phyloP scores from a whole-genome alignment of 2,329 filamentous ascomycete species.

The Sporothrix schenckii region DNA sequence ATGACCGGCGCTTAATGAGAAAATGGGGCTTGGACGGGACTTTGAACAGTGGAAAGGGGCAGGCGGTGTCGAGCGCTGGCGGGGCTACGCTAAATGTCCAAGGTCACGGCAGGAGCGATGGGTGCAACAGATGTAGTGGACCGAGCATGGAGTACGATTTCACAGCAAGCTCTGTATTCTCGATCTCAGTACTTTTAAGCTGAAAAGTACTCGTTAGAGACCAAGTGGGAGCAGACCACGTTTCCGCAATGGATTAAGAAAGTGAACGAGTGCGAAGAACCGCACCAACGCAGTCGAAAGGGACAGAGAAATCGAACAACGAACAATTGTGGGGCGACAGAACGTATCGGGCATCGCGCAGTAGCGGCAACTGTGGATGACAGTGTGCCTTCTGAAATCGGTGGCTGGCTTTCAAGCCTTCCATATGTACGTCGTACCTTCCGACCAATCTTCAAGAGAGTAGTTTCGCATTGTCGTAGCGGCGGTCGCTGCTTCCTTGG shows the following conservation, averaged over 20 bases:
- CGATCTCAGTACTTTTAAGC: no score
- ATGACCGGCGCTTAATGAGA: slow-evolving; percentile 21
- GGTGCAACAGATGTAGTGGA: background rate
- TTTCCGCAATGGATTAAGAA: no score
- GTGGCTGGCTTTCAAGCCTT: background rate
- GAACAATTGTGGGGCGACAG: slow-evolving; percentile 6
- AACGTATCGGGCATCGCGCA: background rate
- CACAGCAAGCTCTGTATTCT: no score
- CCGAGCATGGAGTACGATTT: no score
- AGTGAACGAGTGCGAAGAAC: background rate
- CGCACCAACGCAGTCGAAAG: background rate
- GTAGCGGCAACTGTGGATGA: slow-evolving; percentile 11
- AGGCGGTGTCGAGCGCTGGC: background rate
- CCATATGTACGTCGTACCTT: background rate
- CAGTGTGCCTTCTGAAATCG: slow-evolving; percentile 8
- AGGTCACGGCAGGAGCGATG: slow-evolving; percentile 1
- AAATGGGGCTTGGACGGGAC: slow-evolving; percentile 4
- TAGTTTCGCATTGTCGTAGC: background rate
- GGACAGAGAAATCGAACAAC: background rate
- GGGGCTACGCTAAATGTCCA: slow-evolving; percentile 19
- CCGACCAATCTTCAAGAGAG: background rate
- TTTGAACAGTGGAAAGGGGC: slow-evolving; percentile 13
- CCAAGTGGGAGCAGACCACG: background rate
- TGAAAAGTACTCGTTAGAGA: no score
- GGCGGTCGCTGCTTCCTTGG: slow-evolving; percentile 3